Evolutionary conservation across 257 asterid species (phyloP).

Genomic region (Solanum verrucosum): DNA sequence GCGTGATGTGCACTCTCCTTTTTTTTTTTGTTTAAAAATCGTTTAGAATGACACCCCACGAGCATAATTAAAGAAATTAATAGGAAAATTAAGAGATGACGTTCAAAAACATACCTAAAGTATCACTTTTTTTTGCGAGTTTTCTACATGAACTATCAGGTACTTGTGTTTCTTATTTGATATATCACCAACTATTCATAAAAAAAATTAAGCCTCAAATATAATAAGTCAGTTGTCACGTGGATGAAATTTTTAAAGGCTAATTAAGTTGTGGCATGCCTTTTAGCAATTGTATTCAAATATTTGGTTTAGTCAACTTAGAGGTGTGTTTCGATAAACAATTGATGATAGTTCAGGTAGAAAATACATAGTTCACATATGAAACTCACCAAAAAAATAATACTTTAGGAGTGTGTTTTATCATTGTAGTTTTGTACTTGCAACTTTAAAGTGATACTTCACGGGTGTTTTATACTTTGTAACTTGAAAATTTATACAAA

Average conservation of each 20-base stretch:
- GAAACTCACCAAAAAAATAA: neutral
- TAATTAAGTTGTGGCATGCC: neutral
- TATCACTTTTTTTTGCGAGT: neutral
- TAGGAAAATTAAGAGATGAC: too few relatives aligned
- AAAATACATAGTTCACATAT: neutral
- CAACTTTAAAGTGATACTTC: too few relatives aligned
- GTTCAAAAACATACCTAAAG: neutral
- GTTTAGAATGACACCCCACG: neutral
- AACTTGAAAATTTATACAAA: neutral
- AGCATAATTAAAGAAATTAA: too few relatives aligned
- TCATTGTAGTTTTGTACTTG: neutral
- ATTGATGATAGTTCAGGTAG: neutral
- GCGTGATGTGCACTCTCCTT: neutral
- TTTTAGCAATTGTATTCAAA: neutral
- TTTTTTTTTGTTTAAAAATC: neutral
- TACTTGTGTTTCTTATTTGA: neutral
- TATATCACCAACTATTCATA: neutral
- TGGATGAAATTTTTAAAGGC: neutral
- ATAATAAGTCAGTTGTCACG: neutral
- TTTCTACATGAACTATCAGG: too few relatives aligned
- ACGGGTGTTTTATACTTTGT: neutral
- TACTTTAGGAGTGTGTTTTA: too few relatives aligned
- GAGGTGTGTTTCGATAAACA: neutral
- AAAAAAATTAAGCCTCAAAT: neutral
- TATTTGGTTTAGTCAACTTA: neutral